Percentiles rank a stretch among this genome's conserved stretches.
phyloP scores from a whole-genome alignment of 352 stramenopile species.

The Phytophthora europaea region DNA sequence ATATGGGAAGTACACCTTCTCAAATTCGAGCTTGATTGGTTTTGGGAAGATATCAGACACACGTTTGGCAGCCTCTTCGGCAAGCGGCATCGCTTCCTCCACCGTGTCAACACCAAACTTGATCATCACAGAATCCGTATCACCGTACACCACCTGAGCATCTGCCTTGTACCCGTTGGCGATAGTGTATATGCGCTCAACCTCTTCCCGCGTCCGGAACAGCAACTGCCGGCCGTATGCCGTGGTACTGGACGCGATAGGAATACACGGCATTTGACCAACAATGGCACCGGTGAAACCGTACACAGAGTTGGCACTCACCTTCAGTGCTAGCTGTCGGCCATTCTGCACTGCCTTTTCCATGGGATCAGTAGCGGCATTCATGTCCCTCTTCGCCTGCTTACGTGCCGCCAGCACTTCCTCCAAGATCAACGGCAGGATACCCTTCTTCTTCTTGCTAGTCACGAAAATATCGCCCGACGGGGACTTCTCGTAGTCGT shows the following conservation, averaged over 20 bases:
- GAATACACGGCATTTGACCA: constrained; percentile 98
- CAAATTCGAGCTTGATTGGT: constrained; percentile 99
- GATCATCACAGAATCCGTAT: constrained; percentile 99
- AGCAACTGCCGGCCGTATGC: constrained; percentile 98
- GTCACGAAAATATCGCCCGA: constrained; percentile 98
- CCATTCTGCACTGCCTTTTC: constrained; percentile 99
- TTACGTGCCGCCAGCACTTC: constrained; percentile 98
- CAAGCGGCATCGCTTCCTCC: constrained; percentile 98
- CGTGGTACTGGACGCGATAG: constrained; percentile 98
- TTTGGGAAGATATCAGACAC: constrained; percentile 98
- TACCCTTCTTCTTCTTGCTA: constrained; percentile 96
- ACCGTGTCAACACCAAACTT: constrained; percentile 98
- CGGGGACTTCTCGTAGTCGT: constrained; percentile 94
- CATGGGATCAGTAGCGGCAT: constrained; percentile 98
- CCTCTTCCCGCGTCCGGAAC: constrained; percentile 97
- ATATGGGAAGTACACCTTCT: constrained; percentile 99
- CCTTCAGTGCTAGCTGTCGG: constrained; percentile 96
- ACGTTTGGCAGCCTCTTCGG: constrained; percentile 95
- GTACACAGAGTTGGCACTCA: constrained; percentile 99
- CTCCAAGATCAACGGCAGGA: constrained; percentile 99
- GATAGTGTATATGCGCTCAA: constrained; percentile 97
- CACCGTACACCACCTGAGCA: constrained; percentile 99
- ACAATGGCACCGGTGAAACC: constrained; percentile 99
- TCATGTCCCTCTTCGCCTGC: constrained; percentile 99
- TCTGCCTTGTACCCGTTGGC: constrained; percentile 95